A percentile compares a stretch with the other conserved stretches of the same genome.
These are phyloP conservation scores for Cunninghamia lanceolata DNA, from an alignment of 75 land plant species.

Conservation along the genomic window DNA sequence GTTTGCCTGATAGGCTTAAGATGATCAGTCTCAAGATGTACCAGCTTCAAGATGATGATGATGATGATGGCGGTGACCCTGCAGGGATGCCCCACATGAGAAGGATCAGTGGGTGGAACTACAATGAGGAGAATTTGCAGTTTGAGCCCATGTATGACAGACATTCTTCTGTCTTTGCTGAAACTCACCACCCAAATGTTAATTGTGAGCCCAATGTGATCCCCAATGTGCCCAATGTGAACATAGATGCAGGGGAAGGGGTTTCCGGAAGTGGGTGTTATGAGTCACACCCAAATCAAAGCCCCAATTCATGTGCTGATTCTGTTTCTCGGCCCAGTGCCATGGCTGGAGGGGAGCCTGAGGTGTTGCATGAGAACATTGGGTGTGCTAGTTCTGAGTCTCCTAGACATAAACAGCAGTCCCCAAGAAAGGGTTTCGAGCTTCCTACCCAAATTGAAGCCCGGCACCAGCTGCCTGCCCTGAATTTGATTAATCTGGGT, in stretches of 20 bases:
- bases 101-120: constrained; percentile 77
- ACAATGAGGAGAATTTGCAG: constrained; percentile 47
- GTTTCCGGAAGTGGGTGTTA: too few species aligned
- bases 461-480: neutral
- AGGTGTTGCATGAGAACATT: neutral
- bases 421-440: neutral
- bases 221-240: neutral
- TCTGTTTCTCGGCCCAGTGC: neutral
- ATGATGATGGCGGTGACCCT: neutral
- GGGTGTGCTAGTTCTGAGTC: neutral
- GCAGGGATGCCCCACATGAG: constrained; percentile 7
- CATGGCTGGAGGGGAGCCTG: neutral
- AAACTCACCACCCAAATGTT: neutral
- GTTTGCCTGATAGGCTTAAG: constrained; percentile 56
- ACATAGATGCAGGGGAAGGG: neutral
- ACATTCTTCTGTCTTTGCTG: neutral
- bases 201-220: neutral
- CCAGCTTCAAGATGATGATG: constrained; percentile 22
- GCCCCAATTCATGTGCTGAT: neutral
- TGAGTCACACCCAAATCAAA: neutral
- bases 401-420: neutral
- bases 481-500: neutral
- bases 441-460: neutral
- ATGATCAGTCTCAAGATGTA: constrained; percentile 10
- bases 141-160: constrained; percentile 41